These are phyloP conservation scores for Gnomoniopsis sp. DNA, from an alignment of 2,329 filamentous ascomycete genomes.

Conservation along the genomic window DNA sequence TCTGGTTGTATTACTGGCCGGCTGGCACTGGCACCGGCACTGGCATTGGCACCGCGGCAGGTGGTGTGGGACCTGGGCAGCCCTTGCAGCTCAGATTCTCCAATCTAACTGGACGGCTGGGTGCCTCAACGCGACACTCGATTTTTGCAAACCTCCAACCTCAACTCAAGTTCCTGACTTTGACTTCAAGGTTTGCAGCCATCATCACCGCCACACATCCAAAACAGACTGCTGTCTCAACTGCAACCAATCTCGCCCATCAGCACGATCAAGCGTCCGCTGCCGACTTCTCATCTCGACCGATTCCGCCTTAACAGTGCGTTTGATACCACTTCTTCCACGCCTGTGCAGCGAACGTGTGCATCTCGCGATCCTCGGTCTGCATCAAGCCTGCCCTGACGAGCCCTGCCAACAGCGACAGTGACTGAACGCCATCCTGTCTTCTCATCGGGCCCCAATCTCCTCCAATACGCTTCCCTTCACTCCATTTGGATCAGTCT, in stretches of 20 bases:
- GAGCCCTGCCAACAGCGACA: neutral
- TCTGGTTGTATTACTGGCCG: no score
- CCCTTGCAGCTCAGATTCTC: neutral
- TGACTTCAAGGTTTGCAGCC: neutral
- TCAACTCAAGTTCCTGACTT: neutral
- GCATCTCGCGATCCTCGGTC: neutral
- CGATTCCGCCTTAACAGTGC: neutral
- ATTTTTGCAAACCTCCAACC: conserved; percentile 2
- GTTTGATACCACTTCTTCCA: neutral
- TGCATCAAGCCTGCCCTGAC: neutral
- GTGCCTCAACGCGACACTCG: neutral
- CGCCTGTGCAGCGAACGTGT: neutral
- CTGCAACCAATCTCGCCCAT: neutral
- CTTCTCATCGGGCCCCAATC: neutral
- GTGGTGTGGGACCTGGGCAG: no score
- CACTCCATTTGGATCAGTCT: neutral
- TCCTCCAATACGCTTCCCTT: neutral
- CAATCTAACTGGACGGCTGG: neutral
- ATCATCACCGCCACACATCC: neutral
- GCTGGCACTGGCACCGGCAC: no score
- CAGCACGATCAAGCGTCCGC: neutral
- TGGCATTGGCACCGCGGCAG: no score
- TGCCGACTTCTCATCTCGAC: neutral
- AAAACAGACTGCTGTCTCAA: neutral
- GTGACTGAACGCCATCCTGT: neutral